Conservation (phyloP, 305 asterid species). For the Withania somnifera region DNA sequence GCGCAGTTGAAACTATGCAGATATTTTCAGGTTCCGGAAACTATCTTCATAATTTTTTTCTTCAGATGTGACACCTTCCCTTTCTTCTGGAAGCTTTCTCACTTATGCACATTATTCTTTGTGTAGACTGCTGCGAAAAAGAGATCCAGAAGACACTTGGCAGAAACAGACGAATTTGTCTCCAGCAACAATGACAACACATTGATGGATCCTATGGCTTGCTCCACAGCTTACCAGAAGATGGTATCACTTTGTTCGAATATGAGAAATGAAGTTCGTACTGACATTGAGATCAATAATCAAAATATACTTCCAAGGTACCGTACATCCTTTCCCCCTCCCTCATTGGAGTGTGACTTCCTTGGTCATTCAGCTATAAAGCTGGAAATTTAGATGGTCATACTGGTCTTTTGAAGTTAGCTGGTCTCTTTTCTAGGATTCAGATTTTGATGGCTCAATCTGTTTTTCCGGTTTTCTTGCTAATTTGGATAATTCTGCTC, state of each 20-base stretch:
- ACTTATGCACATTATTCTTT: neutral
- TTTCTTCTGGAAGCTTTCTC: neutral
- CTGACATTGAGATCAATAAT: slow-evolving; percentile 72
- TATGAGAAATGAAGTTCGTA: slow-evolving; percentile 55
- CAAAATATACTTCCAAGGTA: slow-evolving; percentile 93
- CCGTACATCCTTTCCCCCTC: neutral
- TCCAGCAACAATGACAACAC: slow-evolving; percentile 47
- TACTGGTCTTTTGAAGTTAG: neutral
- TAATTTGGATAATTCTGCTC: neutral
- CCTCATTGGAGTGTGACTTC: neutral
- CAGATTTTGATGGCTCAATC: neutral
- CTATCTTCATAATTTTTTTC: neutral
- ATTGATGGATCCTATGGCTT: slow-evolving; percentile 63
- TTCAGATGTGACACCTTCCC: neutral
- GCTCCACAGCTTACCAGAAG: slow-evolving; percentile 74
- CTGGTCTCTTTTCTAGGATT: neutral
- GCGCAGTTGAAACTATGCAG: slow-evolving; percentile 64
- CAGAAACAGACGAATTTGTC: slow-evolving; percentile 76
- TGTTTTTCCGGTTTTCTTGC: neutral
- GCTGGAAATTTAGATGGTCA: neutral
- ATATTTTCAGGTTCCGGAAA: slow-evolving; percentile 65
- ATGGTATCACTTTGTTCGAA: slow-evolving; percentile 58
- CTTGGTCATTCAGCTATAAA: neutral
- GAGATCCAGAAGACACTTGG: slow-evolving; percentile 70
- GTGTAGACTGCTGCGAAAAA: slow-evolving; percentile 81